Evolutionary conservation across 345 rosid genomes (phyloP).

Genomic region (Lepidium africanum): DNA sequence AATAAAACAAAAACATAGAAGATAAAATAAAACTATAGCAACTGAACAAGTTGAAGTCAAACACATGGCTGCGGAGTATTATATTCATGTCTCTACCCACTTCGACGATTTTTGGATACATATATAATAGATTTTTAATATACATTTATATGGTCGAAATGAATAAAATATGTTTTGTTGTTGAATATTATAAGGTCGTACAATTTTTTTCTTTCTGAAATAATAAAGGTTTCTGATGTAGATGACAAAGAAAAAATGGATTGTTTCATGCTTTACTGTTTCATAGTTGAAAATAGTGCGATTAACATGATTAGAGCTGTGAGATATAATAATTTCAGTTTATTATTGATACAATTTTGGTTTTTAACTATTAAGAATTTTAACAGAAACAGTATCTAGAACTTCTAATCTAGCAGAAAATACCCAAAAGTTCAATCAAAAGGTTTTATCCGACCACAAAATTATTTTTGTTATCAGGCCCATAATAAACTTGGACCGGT

Average conservation of each 20-base stretch:
- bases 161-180: neutral
- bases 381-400: neutral
- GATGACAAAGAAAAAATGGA: neutral
- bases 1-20: neutral
- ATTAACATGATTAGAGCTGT: neutral
- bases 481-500: neutral
- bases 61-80: slow-evolving; percentile 2
- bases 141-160: too few relatives aligned
- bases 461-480: neutral
- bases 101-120: neutral
- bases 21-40: neutral
- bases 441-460: neutral
- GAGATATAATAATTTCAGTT: too few relatives aligned
- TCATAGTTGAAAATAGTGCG: neutral
- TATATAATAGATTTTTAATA: too few relatives aligned
- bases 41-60: slow-evolving; percentile 14
- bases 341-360: too few relatives aligned
- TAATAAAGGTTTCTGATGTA: neutral
- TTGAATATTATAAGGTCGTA: neutral
- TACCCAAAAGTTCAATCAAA: neutral
- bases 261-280: neutral
- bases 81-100: slow-evolving; percentile 12
- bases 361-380: neutral
- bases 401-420: neutral
- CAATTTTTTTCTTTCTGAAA: neutral